These are phyloP conservation scores for Sordariomycetes sp. DNA, from an alignment of 2,329 filamentous ascomycete species.

Conservation along the genomic window DNA sequence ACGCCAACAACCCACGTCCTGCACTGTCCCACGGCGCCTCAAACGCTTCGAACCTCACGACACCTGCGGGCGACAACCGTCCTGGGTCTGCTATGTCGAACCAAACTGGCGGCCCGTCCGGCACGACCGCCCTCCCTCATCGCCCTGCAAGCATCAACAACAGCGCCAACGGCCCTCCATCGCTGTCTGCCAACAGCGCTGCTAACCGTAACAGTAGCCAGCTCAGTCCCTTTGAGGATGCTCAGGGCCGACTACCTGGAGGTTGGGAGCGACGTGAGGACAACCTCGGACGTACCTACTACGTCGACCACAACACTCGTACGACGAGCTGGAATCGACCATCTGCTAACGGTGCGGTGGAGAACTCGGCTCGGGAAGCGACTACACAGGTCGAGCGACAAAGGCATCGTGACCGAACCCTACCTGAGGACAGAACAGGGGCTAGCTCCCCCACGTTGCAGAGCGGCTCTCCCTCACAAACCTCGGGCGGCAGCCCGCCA, in stretches of 20 bases:
- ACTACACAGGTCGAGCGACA: slow-evolving; percentile 89
- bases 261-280: slow-evolving; percentile 97
- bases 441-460: slow-evolving; percentile 78
- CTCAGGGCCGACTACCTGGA: slow-evolving; percentile 82
- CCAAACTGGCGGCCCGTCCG: slow-evolving; percentile 30
- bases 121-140: slow-evolving; percentile 32
- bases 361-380: slow-evolving; percentile 67
- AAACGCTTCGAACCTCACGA: slow-evolving; percentile 31
- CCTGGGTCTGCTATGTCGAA: slow-evolving; percentile 45
- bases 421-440: slow-evolving; percentile 91
- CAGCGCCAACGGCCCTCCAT: slow-evolving; percentile 8
- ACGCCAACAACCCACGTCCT: slow-evolving; percentile 32
- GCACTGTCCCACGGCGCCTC: slow-evolving; percentile 34
- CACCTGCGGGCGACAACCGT: slow-evolving; percentile 34
- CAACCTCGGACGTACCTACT: slow-evolving; percentile 90
- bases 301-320: slow-evolving; percentile 94
- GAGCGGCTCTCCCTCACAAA: slow-evolving; percentile 32
- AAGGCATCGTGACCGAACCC: slow-evolving; percentile 87
- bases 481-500: slow-evolving; percentile 16
- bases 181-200: slow-evolving; percentile 19
- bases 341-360: slow-evolving; percentile 65
- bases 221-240: slow-evolving; percentile 91
- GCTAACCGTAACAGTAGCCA: slow-evolving; percentile 23
- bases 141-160: slow-evolving; percentile 39
- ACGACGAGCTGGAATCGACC: slow-evolving; percentile 96